phyloP scores from a whole-genome alignment of 2,329 filamentous ascomycete genomes.

The Colletotrichum lini region DNA sequence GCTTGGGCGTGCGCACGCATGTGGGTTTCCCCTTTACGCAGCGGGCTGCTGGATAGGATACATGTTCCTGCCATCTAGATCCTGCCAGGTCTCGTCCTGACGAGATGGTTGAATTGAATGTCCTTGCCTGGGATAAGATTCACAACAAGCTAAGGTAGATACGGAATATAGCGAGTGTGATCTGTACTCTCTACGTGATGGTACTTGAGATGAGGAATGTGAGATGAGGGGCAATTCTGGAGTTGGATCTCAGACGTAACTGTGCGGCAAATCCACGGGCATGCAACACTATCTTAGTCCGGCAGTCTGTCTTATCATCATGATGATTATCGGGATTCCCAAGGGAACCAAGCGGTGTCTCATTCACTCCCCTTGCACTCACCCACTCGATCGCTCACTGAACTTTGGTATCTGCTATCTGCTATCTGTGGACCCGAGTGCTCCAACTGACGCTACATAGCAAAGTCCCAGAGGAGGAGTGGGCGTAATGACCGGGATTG shows the following conservation, averaged over 20 bases:
- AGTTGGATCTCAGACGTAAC: background rate
- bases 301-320: background rate
- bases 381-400: background rate
- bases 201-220: too few relatives aligned
- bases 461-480: conserved; percentile 16
- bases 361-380: background rate
- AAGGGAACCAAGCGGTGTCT: background rate
- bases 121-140: too few relatives aligned
- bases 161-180: too few relatives aligned
- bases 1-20: background rate
- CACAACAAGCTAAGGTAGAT: too few relatives aligned
- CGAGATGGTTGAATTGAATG: background rate
- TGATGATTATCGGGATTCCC: conserved; percentile 7
- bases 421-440: conserved; percentile 1
- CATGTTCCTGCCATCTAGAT: background rate
- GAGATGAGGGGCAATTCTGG: too few relatives aligned
- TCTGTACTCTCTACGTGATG: too few relatives aligned
- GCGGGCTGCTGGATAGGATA: background rate
- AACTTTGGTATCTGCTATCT: background rate
- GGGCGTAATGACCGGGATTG: conserved; percentile 30
- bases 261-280: background rate
- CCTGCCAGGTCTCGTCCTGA: background rate
- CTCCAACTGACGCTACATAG: background rate
- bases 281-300: background rate
- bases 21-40: background rate